These are phyloP conservation scores for Apiosordaria backusii DNA, from an alignment of 495 filamentous ascomycete species.

Conservation along the genomic window DNA sequence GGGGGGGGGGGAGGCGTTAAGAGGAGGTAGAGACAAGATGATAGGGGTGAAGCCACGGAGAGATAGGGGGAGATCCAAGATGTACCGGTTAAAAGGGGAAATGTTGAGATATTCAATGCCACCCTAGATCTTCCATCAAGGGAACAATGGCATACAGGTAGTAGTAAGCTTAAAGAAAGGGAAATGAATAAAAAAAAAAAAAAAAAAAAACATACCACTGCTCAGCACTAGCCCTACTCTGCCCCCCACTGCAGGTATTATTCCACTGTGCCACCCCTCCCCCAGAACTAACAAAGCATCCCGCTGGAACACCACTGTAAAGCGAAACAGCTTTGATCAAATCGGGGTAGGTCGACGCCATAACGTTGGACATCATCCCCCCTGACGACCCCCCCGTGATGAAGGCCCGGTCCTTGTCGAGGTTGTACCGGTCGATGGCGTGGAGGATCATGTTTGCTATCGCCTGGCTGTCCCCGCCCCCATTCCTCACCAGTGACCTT, in stretches of 20 bases:
- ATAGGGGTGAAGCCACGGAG: too few species aligned
- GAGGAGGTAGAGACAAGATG: background rate
- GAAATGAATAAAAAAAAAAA: background rate
- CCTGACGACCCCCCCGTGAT: conserved; percentile 41
- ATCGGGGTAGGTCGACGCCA: conserved; percentile 57
- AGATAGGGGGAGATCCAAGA: too few species aligned
- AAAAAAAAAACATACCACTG: conserved; percentile 29
- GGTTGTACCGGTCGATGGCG: conserved; percentile 34
- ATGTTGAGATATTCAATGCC: too few species aligned
- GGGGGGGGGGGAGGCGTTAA: too few species aligned
- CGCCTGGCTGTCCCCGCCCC: conserved; percentile 40
- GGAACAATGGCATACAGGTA: too few species aligned
- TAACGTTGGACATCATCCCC: conserved; percentile 49
- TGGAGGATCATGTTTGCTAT: conserved; percentile 44
- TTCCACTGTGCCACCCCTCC: conserved; percentile 45
- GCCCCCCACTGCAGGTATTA: conserved; percentile 40
- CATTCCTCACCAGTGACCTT: conserved; percentile 35
- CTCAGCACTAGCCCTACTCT: conserved; percentile 37
- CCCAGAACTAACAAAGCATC: conserved; percentile 48
- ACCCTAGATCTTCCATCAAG: too few species aligned
- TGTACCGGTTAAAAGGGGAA: too few species aligned
- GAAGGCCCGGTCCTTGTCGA: conserved; percentile 33
- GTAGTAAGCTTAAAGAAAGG: too few species aligned
- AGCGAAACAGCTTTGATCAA: conserved; percentile 52
- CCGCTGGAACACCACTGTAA: conserved; percentile 57